Evolutionary conservation across 768 basidiomycete species (phyloP).

Genomic region (Mycena pura): DNA sequence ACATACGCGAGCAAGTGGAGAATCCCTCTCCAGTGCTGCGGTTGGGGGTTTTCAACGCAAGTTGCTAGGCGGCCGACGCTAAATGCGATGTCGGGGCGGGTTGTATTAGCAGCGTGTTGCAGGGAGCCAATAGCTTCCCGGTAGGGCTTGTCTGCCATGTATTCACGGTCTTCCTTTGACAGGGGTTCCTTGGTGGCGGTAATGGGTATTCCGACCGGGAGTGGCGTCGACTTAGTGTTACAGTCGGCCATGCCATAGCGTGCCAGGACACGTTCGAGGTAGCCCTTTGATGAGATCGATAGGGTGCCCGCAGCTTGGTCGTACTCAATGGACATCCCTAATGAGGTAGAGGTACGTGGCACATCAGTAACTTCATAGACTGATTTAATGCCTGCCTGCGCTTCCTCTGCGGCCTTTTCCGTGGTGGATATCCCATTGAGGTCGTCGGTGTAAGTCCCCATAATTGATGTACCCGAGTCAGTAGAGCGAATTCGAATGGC

Average conservation of each 20-base stretch:
- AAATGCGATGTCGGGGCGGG: too few species aligned
- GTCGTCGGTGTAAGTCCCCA: too few species aligned
- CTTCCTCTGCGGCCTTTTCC: conserved; percentile 1
- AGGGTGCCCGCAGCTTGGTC: conserved; percentile 22
- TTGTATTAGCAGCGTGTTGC: conserved; percentile 29
- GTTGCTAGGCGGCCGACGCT: too few species aligned
- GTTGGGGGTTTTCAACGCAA: too few species aligned
- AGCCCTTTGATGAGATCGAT: conserved; percentile 16
- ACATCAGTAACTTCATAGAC: conserved; percentile 30
- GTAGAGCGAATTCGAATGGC: too few species aligned
- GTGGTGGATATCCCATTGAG: conserved; percentile 10
- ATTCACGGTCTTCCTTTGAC: conserved; percentile 4
- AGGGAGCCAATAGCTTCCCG: conserved; percentile 28
- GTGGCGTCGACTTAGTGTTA: conserved; percentile 32
- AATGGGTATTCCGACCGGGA: conserved; percentile 27
- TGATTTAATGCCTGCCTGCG: conserved; percentile 7
- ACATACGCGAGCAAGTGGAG: too few species aligned
- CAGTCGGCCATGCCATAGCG: too few species aligned
- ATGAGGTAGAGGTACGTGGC: conserved; percentile 30
- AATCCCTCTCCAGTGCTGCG: too few species aligned
- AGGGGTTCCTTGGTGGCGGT: conserved; percentile 5
- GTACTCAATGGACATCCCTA: conserved; percentile 5
- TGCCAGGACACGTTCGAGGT: conserved; percentile 23
- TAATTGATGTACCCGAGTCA: too few species aligned
- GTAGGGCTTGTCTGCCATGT: conserved; percentile 37